Percentiles rank a stretch among this genome's conserved stretches.
These are phyloP conservation scores for Orbilia blumenaviensis DNA, from an alignment of 2,329 filamentous ascomycete species.

Conservation along the genomic window DNA sequence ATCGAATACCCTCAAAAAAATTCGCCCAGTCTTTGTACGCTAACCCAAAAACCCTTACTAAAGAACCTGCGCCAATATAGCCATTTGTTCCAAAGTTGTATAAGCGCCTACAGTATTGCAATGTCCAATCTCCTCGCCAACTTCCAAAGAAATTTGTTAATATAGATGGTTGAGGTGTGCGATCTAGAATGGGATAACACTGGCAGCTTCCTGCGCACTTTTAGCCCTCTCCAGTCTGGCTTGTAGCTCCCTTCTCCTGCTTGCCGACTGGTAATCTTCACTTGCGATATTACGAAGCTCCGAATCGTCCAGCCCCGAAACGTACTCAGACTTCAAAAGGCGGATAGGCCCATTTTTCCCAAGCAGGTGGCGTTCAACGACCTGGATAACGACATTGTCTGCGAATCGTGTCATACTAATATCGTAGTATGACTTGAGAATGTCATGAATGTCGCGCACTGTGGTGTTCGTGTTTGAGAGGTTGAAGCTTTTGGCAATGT, in stretches of 20 bases:
- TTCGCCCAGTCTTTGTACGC: too few relatives aligned
- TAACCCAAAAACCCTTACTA: too few relatives aligned
- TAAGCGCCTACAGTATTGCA: too few relatives aligned
- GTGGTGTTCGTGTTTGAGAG: conserved; percentile 55
- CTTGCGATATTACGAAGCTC: conserved; percentile 69
- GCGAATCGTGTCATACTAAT: conserved; percentile 71
- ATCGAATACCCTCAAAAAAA: too few relatives aligned
- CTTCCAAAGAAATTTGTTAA: too few relatives aligned
- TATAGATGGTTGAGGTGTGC: background rate
- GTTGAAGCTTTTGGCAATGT: conserved; percentile 32
- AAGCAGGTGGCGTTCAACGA: conserved; percentile 66
- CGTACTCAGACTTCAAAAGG: conserved; percentile 66
- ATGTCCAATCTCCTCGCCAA: too few relatives aligned
- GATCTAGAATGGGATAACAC: conserved; percentile 18
- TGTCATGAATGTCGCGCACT: conserved; percentile 68
- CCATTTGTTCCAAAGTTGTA: too few relatives aligned
- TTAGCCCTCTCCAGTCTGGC: conserved; percentile 65
- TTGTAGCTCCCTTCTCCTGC: conserved; percentile 63
- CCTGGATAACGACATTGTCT: conserved; percentile 71
- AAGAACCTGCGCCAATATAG: too few relatives aligned
- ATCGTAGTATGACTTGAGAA: conserved; percentile 71
- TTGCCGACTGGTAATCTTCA: conserved; percentile 65
- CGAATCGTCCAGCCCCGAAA: conserved; percentile 64
- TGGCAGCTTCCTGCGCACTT: conserved; percentile 59
- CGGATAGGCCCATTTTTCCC: conserved; percentile 66